Conservation (phyloP, 352 stramenopile species). For the Globisporangium camurandrum region DNA sequence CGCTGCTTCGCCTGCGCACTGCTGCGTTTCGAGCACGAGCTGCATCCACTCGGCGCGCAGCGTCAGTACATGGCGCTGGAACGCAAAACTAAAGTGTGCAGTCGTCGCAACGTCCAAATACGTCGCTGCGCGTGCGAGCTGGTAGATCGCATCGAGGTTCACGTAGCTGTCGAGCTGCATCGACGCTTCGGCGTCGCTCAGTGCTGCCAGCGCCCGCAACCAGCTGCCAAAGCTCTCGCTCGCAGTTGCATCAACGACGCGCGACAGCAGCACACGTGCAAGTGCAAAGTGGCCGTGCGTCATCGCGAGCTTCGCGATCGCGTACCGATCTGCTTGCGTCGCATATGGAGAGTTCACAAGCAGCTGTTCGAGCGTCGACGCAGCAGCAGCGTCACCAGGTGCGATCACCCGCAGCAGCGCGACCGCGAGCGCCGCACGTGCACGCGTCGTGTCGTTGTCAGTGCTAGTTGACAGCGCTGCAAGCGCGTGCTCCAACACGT, state of each 20-base stretch:
- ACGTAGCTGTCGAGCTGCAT: slow-evolving; percentile 16
- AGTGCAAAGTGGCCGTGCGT: slow-evolving; percentile 23
- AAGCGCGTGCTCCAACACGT: neutral
- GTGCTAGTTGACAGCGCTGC: neutral
- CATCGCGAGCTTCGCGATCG: slow-evolving; percentile 34
- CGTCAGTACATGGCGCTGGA: slow-evolving; percentile 29
- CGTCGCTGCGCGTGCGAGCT: slow-evolving; percentile 15
- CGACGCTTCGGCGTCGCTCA: slow-evolving; percentile 28
- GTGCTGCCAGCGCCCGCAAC: slow-evolving; percentile 23
- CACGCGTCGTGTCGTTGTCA: neutral
- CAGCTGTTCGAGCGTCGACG: neutral
- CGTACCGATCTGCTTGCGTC: slow-evolving; percentile 34
- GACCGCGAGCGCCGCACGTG: neutral
- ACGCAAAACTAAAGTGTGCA: slow-evolving; percentile 30
- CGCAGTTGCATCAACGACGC: slow-evolving; percentile 17
- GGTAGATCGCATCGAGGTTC: slow-evolving; percentile 23
- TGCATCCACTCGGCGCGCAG: slow-evolving; percentile 35
- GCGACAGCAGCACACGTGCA: slow-evolving; percentile 17
- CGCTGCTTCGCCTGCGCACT: slow-evolving; percentile 31
- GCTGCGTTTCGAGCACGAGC: slow-evolving; percentile 31
- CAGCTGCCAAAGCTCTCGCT: slow-evolving; percentile 43
- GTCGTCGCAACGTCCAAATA: slow-evolving; percentile 30
- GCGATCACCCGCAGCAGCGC: neutral
- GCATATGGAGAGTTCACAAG: slow-evolving; percentile 12
- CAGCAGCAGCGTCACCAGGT: neutral